These are phyloP conservation scores for Cystobasidium slooffiae DNA, from an alignment of 1,284 basidiomycete genomes.

Conservation along the genomic window DNA sequence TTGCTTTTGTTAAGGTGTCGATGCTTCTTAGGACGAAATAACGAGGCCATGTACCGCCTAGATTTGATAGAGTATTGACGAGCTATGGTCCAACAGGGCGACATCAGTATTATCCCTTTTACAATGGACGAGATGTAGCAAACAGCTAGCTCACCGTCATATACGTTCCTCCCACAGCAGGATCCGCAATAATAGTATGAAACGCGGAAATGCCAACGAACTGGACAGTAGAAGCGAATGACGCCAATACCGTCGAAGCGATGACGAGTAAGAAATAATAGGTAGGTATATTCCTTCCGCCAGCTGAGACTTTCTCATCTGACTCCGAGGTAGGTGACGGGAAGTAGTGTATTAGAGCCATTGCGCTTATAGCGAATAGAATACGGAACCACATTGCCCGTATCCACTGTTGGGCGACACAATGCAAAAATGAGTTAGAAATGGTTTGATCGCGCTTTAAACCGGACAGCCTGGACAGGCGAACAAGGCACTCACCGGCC, in stretches of 20 bases:
- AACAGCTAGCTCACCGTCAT: constrained; percentile 78
- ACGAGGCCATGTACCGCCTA: constrained; percentile 97
- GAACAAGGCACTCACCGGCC: no score
- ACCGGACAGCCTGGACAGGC: no score
- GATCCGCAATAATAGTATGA: constrained; percentile 96
- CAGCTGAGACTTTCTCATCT: background rate
- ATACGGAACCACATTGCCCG: constrained; percentile 88
- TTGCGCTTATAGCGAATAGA: constrained; percentile 69
- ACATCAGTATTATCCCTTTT: constrained; percentile 33
- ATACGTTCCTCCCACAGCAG: constrained; percentile 94
- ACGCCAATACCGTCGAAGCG: constrained; percentile 78
- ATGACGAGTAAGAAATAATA: constrained; percentile 81
- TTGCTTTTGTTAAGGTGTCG: constrained; percentile 80
- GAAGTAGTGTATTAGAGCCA: constrained; percentile 82
- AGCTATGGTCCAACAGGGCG: constrained; percentile 62
- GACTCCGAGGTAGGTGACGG: constrained; percentile 65
- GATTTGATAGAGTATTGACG: constrained; percentile 93
- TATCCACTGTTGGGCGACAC: constrained; percentile 68
- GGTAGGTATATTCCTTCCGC: constrained; percentile 62
- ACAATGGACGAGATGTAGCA: background rate
- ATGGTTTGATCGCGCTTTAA: no score
- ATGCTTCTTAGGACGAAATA: constrained; percentile 85
- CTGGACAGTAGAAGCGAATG: constrained; percentile 89
- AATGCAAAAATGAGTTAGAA: background rate
- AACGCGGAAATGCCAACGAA: constrained; percentile 98